Evolutionary conservation across 2,329 filamentous ascomycete genomes (phyloP).

Genomic region (Cordyceps cicadae): DNA sequence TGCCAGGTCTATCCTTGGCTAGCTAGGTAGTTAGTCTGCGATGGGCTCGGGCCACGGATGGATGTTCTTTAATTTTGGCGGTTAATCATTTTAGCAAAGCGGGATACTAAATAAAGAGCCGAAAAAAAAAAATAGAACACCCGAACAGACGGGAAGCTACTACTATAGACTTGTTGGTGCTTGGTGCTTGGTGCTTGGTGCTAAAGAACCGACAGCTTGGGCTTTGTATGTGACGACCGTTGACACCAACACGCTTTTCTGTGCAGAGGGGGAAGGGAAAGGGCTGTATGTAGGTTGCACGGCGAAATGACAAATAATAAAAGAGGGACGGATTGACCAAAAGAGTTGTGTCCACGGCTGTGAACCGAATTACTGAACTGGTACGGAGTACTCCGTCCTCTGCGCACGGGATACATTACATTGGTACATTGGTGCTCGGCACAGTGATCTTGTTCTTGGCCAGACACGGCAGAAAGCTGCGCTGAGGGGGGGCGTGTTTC

Average conservation of each 20-base stretch:
- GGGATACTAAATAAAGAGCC: neutral
- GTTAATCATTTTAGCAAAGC: slow-evolving; percentile 2
- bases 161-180: neutral
- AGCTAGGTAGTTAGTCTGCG: neutral
- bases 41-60: neutral
- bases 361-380: too few relatives aligned
- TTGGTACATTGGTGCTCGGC: too few relatives aligned
- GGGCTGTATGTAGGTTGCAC: neutral
- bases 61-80: neutral
- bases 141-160: neutral
- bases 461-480: neutral
- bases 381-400: too few relatives aligned
- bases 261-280: neutral
- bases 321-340: neutral
- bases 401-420: too few relatives aligned
- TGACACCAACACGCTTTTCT: neutral
- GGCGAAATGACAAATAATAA: neutral
- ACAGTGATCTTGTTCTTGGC: neutral
- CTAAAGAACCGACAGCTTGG: neutral
- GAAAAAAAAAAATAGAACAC: neutral
- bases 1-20: neutral
- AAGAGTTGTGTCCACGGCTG: neutral
- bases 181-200: neutral
- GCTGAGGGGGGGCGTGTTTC: slow-evolving; percentile 2
- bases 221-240: neutral